Evolutionary conservation across 345 rosid species (phyloP), one percentile per base, ranked within the genome.

Genomic region (Lumnitzera racemosa): DNA sequence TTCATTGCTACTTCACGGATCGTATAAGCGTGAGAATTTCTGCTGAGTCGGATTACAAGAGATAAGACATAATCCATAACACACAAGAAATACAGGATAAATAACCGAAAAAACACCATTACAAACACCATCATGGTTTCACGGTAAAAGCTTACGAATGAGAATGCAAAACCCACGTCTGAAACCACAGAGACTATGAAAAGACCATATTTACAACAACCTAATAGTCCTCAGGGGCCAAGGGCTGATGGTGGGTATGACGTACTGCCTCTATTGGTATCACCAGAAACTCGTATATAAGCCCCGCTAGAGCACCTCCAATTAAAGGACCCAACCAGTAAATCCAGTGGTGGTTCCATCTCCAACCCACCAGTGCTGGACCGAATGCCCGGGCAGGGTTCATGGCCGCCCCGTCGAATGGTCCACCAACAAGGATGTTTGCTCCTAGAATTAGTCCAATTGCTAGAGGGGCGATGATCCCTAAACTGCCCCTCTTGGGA

Each of bases 191-290:
- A 41, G 53, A 50, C 52, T 12, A 36, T 15, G 43, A 36, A 7
- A 36, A 36, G 7, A 36, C 43, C 43, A 9, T 36, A 3, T 1
- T 5, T 36, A 36, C 11, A 36, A 9, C 43, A 36, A 13, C 52
- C 70, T 82, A 82, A 78, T 86, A 88, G 71, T 88, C 90, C 75
- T 83, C 96, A n/a, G 90, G 88, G 41, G 85, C 92, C 75, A 82
- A 66, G 27, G 96, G 92, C 70, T 83, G 88, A 72, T 83, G 88
- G 73, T 84, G 91, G 51, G 84, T 67, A 66, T 61, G 84, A 31
- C 29, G 70, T 43, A 61, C 73, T 11, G 64, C 72, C 71, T 81
- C 90, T 1, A 68, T 55, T 15, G 71, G 78, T 67, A 86, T 82
- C 66, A 86, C 67, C 71, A 74, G 61, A 73, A 65, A 85, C 71